phyloP scores from a whole-genome alignment of 2,329 filamentous ascomycete genomes.

The Fusarium goolgardi region DNA sequence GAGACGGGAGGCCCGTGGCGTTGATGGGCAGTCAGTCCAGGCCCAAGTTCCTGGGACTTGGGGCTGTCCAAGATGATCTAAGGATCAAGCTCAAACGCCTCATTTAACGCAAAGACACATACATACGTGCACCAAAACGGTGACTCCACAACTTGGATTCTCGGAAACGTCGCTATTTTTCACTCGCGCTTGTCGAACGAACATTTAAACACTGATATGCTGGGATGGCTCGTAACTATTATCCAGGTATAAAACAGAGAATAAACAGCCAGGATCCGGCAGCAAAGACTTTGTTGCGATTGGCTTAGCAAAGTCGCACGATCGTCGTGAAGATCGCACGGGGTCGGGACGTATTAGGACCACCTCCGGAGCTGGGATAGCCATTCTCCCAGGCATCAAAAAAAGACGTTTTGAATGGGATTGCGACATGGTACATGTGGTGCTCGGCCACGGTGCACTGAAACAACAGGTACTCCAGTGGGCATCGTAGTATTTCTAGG shows the following conservation, averaged over 20 bases:
- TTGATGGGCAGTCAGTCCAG: conserved; percentile 46
- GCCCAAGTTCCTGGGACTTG: conserved; percentile 43
- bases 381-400: conserved; percentile 19
- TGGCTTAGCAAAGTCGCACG: conserved; percentile 49
- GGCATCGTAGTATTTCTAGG: conserved; percentile 34
- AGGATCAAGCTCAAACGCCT: conserved; percentile 29
- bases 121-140: conserved; percentile 2
- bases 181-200: conserved; percentile 13
- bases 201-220: conserved; percentile 15
- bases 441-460: conserved; percentile 30
- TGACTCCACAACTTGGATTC: conserved; percentile 7
- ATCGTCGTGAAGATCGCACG: conserved; percentile 47
- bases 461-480: conserved; percentile 29
- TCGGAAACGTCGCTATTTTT: conserved; percentile 1
- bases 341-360: conserved; percentile 45
- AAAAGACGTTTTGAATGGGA: conserved; percentile 29
- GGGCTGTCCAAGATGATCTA: conserved; percentile 28
- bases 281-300: conserved; percentile 50
- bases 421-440: conserved; percentile 24
- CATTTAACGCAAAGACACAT: conserved; percentile 16
- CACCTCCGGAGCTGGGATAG: conserved; percentile 39
- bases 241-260: conserved; percentile 19
- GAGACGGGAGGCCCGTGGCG: conserved; percentile 45
- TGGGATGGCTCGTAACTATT: conserved; percentile 15
- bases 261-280: conserved; percentile 37